Percentiles rank a stretch among this genome's conserved stretches.
These are phyloP conservation scores for Toxoplasma gondii DNA, from an alignment of 169 alveolate genomes.

Conservation along the genomic window DNA sequence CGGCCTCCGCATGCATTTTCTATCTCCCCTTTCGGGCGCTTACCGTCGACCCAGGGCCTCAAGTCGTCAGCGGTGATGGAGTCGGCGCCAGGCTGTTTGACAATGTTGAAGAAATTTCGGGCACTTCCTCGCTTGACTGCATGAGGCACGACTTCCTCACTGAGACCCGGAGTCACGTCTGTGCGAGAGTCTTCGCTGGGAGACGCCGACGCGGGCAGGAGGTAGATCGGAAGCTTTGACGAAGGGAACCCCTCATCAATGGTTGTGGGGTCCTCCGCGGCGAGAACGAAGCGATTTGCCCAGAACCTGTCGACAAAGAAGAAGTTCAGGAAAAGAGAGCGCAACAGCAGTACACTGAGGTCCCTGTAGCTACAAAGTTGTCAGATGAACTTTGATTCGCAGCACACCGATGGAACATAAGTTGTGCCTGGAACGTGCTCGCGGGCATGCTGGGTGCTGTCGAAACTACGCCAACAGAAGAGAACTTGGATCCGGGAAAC, in stretches of 20 bases:
- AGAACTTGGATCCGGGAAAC: no score
- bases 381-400: background rate
- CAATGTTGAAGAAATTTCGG: slow-evolving; percentile 16
- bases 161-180: background rate
- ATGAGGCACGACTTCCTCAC: background rate
- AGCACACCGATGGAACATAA: background rate
- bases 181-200: background rate
- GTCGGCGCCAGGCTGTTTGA: background rate
- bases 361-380: background rate
- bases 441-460: no score
- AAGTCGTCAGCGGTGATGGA: slow-evolving; percentile 24
- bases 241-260: background rate
- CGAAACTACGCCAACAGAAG: no score
- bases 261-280: background rate
- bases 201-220: background rate
- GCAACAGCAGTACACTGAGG: no score
- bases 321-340: background rate
- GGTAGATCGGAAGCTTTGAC: background rate
- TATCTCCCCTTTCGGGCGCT: background rate
- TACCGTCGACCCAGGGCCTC: slow-evolving; percentile 36
- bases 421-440: background rate
- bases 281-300: slow-evolving; percentile 18
- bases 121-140: slow-evolving; percentile 21
- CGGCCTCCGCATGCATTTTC: no score
- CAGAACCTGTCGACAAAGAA: slow-evolving; percentile 4